Percentiles rank a stretch among this genome's conserved stretches.
These are phyloP conservation scores for Maudiozyma turicensis DNA, from an alignment of 805 yeast genomes.

Conservation along the genomic window DNA sequence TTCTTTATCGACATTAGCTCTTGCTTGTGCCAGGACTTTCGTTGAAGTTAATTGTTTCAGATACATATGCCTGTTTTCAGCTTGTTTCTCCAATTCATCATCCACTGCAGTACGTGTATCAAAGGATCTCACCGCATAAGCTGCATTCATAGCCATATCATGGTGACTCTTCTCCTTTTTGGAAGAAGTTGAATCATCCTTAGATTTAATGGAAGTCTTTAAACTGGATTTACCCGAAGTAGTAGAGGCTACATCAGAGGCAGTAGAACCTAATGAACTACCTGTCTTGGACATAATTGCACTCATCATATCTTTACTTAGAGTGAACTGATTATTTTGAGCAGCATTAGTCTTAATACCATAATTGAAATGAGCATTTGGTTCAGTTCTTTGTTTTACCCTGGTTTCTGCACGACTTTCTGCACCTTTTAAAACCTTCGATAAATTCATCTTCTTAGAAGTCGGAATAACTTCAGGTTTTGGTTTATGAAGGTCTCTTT, in stretches of 20 bases:
- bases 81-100: constrained; percentile 39
- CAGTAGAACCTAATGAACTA: background rate
- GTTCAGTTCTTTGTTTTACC: constrained; percentile 15
- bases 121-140: constrained; percentile 31
- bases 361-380: constrained; percentile 12
- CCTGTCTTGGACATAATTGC: constrained; percentile 8
- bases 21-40: constrained; percentile 42
- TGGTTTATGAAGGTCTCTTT: background rate
- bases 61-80: constrained; percentile 18
- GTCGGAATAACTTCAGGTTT: background rate
- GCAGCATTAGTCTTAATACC: constrained; percentile 17
- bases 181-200: background rate
- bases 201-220: background rate
- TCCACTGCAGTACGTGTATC: constrained; percentile 26
- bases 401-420: constrained; percentile 22
- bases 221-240: background rate
- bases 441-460: constrained; percentile 9
- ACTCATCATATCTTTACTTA: constrained; percentile 16
- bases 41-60: constrained; percentile 25
- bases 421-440: constrained; percentile 25
- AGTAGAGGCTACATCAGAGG: background rate
- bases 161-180: constrained; percentile 2
- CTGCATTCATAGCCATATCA: constrained; percentile 36
- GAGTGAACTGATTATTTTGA: constrained; percentile 13
- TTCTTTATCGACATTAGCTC: constrained; percentile 39